Evolutionary conservation across 1,284 basidiomycete genomes (phyloP), one percentile per base, ranked within the genome.

Genomic region (Irpex sp.): DNA sequence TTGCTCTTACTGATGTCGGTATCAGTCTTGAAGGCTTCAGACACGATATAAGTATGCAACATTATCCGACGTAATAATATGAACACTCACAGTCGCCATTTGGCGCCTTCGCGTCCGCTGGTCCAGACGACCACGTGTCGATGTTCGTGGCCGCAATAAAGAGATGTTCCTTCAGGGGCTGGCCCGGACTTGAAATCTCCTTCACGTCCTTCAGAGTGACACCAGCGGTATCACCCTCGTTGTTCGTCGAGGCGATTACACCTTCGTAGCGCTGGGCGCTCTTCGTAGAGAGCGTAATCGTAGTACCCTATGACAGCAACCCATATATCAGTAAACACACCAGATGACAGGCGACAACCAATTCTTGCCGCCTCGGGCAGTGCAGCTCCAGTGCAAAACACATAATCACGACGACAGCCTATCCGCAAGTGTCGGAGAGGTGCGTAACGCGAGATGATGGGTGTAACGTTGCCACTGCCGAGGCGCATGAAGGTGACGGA

Each of bases 11-110:
- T 88, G 70, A 97, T 97, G 69, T 97, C 95, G 17, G 86, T 81
- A 73, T 97, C 95, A 33, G 94, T 97, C 68, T 91, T 86, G 83
- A 97, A 96, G 43, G 85, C 93, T 92, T 74, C 36, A 65, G 35
- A 46, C 21, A 47, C n/a, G n/a, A 31, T 19, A 57, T 58, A 33
- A 57, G 21, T 7, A 3, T 39, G 33, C 36, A 36, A 53, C 55
- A 46, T 47, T 54, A 63, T 57, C n/a, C 59, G 17, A 46, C 39
- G 17, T 62, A 7, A 35, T 57, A 50, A 37, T 49, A 5, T 35
- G 57, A 17, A 55, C 15, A 78, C 79, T 80, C 70, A 89, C 89
- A 79, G 72, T 89, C 88, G 69, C 88, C 89, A 66, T 89, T 88
- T 60, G 86, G 71, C 47, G 73, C 77, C 70, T 84, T 85, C 26